These are phyloP conservation scores for Litchi chinensis DNA, from an alignment of 345 rosid species.

Conservation along the genomic window DNA sequence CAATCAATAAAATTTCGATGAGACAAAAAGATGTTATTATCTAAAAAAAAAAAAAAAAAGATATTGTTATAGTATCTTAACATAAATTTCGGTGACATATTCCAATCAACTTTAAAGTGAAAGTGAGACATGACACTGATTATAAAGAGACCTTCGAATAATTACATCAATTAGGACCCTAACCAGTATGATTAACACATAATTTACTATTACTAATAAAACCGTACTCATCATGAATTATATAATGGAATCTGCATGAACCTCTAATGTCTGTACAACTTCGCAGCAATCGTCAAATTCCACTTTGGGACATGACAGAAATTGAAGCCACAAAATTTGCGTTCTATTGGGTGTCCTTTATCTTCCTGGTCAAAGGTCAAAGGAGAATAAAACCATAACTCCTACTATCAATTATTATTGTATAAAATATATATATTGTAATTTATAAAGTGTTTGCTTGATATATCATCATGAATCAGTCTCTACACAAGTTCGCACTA, in stretches of 20 bases:
- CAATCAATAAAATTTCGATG: neutral
- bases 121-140: neutral
- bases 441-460: neutral
- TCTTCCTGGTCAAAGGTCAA: constrained; percentile 13
- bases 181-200: neutral
- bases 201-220: too few species aligned
- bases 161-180: neutral
- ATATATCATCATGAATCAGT: too few species aligned
- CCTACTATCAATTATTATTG: too few species aligned
- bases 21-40: neutral
- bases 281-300: neutral
- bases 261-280: neutral
- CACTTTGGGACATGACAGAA: constrained; percentile 14
- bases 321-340: constrained; percentile 4
- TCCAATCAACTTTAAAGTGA: constrained; percentile 15
- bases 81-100: constrained; percentile 4
- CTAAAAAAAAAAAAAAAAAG: too few species aligned
- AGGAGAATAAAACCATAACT: neutral
- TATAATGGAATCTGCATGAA: neutral
- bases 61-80: neutral
- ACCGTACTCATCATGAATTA: too few species aligned
- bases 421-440: neutral
- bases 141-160: neutral
- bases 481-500: neutral
- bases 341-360: constrained; percentile 4